Evolutionary conservation across 1,139 yeast genomes (phyloP), one percentile per base, ranked within the genome.

Genomic region (Saccharomyces uvarum): DNA sequence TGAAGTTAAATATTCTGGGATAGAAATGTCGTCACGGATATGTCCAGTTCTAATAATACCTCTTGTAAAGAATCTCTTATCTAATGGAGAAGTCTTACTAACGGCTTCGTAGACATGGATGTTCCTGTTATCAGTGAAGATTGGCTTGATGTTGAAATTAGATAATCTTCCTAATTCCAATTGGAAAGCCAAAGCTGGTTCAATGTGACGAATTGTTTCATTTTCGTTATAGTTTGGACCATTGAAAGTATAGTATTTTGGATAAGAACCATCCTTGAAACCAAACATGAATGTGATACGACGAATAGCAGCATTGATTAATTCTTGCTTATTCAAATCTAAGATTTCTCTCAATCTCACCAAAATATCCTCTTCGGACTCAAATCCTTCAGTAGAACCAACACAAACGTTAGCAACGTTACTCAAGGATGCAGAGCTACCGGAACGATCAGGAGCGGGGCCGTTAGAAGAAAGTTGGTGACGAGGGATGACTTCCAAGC

Each of bases 151-250:
- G 74, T 88, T 84, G 75, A 93, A 93, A 77, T 93, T 95, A 51
- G 95, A 88, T 74, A 93, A 80, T 76, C 98, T 84, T 67, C 90
- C 95, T 63, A 93, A 80, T 75, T 93, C 99, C 66, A 93, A 80
- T 77, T 93, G 99, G 86, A 85, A 93, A 55, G 99, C 99, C 67
- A 93, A 79, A 49, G 99, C 97, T 32, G 99, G 99, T 74, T 93
- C 99, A 67, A 93, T 89, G 70, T 93, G 97, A 77, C 99, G 91
- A 71, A 93, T 88, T 41, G 91, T 91, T 75, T 86, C 83, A 75
- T 93, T 96, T 73, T 86, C 95, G 48, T 65, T 64, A 71, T 87
- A 93, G 46, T 80, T 80, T 52, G 96, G 96, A 58, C 95, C 96
- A 66, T 88, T 88, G 79, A 88, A 95, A 47, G 99, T 93, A 75